Base-by-base conservation (phyloP, 176 grass and related monocot species). In the Oryza nivara region DNA sequence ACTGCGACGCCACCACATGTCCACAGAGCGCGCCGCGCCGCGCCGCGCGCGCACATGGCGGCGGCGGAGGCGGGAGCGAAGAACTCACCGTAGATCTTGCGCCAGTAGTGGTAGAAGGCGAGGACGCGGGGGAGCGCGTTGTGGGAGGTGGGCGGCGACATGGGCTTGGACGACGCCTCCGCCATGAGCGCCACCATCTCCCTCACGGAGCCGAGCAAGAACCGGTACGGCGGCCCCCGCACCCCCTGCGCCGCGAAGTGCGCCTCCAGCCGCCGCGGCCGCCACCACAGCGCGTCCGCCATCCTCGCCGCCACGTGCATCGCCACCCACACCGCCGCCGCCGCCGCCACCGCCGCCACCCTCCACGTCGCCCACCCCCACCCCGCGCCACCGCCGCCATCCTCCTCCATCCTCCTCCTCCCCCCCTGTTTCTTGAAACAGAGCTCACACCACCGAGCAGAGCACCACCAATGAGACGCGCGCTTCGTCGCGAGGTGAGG, bases 101-200 rank as follows among this genome's bases (percentile, higher is more conserved):
- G 74, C 94, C 94, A 97, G 78, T 97, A 92, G 88, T 92, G 92
- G 88, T 97, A 97, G 86, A 97, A 97, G 70, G 92, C 80, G 81
- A 97, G 94, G 63, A 97, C 94, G 49, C 94, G 84, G 43, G 92
- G 94, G 54, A 97, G 88, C n/a, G 92, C 91, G 83, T 94, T 86
- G 84, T 97, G 92, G 13, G 92, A 91, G 79, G 82, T 91, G 30
- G 89, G 77, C n/a, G 92, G 94, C 48, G 87, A 79, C 92, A 94
- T 94, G 73, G 92, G 88, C 46, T 87, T 94, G 23, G 92, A 85
- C 9, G 94, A 91, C 46, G 92, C 92, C 80, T 97, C 88, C 81
- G 58, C 74, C 92, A 97, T 92, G 26, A 97, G 82, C 78, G 20
- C 92, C 83, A 91, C 88, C 94, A 97, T 94, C 94, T 97, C 94